These are phyloP conservation scores for Yamadazyma blattariae DNA, from an alignment of 1,139 yeast species.

Conservation along the genomic window DNA sequence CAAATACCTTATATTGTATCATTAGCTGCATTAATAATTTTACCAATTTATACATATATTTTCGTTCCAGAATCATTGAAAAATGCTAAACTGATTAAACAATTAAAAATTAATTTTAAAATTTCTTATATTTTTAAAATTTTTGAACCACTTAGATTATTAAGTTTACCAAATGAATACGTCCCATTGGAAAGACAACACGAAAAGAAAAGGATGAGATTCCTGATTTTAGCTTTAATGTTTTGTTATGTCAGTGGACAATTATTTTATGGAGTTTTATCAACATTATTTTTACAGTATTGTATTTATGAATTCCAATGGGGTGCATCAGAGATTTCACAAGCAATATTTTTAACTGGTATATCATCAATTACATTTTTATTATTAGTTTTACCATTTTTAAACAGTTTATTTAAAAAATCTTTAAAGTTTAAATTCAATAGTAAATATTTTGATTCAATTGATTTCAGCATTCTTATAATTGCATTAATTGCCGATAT, in stretches of 20 bases:
- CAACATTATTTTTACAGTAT: constrained; percentile 2
- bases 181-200: constrained; percentile 1
- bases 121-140: no score
- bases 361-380: neutral
- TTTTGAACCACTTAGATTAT: neutral
- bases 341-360: neutral
- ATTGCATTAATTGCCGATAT: constrained; percentile 1
- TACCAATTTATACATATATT: neutral
- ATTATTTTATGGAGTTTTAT: neutral
- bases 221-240: constrained; percentile 2
- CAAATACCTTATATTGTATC: neutral
- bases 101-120: no score
- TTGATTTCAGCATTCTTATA: constrained; percentile 1
- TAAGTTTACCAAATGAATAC: neutral
- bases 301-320: constrained; percentile 3
- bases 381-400: constrained; percentile 1
- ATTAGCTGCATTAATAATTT: neutral
- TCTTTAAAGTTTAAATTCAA: neutral
- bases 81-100: no score
- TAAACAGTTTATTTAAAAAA: constrained; percentile 1
- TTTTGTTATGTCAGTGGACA: neutral
- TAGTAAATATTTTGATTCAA: constrained; percentile 2
- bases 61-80: no score
- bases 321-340: constrained; percentile 1
- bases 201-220: constrained; percentile 1